A percentile compares a stretch with the other conserved stretches of the same genome.
Evolutionary conservation across 2,329 filamentous ascomycete species (phyloP).

Genomic region (Hyphodiscus sp.): DNA sequence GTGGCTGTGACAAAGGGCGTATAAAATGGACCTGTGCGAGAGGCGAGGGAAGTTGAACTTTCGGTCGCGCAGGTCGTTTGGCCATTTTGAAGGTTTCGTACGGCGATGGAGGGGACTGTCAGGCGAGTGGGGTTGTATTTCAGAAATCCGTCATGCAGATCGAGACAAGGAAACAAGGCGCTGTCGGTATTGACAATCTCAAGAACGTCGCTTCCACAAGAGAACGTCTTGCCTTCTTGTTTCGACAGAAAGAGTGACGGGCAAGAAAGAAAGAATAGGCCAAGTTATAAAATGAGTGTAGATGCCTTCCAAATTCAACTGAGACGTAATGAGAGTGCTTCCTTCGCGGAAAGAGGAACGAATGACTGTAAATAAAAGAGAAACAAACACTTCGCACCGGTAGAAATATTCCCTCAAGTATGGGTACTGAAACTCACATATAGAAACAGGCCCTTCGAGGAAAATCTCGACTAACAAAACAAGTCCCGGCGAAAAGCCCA

Average conservation of each 20-base stretch:
- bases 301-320: background rate
- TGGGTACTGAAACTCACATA: background rate
- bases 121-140: background rate
- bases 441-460: background rate
- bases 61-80: slow-evolving; percentile 13
- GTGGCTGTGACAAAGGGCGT: slow-evolving; percentile 17
- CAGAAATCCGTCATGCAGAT: background rate
- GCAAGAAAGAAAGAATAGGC: background rate
- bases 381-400: background rate
- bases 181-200: background rate
- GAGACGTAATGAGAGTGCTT: background rate
- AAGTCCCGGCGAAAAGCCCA: too few species aligned
- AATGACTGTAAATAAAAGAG: background rate
- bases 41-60: slow-evolving; percentile 25
- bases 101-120: background rate
- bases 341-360: background rate
- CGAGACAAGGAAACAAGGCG: background rate
- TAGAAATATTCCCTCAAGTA: background rate
- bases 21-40: slow-evolving; percentile 26
- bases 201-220: too few species aligned
- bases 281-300: background rate
- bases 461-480: too few species aligned
- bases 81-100: slow-evolving; percentile 4
- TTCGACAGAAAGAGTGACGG: background rate
- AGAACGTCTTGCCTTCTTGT: too few species aligned